Evolutionary conservation across 2,329 filamentous ascomycete species (phyloP), one percentile per base, ranked within the genome.

Genomic region (Colletotrichum sp.): DNA sequence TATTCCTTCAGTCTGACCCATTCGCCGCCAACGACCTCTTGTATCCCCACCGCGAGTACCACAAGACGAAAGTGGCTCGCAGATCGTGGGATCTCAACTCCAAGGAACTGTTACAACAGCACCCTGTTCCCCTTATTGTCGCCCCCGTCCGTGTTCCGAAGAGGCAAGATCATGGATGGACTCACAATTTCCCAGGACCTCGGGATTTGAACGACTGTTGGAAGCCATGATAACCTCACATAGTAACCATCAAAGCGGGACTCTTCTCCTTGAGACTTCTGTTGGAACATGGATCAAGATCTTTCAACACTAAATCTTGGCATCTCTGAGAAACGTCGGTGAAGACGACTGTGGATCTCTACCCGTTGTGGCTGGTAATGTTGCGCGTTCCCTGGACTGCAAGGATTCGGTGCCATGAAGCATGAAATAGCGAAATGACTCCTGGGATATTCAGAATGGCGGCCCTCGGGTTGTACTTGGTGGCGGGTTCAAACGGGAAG

Each of bases 41-140:
- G 16, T 12, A 21, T 52, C 43, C n/a, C 43, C 43, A 24, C 43
- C 4, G 43, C n/a, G 5, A 52, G 7, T 52, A 52, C 43, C n/a
- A 52, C 43, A 4, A 12, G 43, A 52, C n/a, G n/a, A 21, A 52
- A 52, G 43, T 21, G 10, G 43, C 43, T 52, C 4, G n/a, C 43
- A 52, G n/a, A 52, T 24, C 43, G 43, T 52, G 12, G n/a, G n/a
- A 52, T 52, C n/a, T 52, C 43, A 52, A 52, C 43, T 52, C n/a
- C n/a, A 52, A 52, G n/a, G 2, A 13, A 24, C n/a, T 7, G 43
- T 52, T 7, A 10, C 43, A 52, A 13, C 43, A 48, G n/a, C 43
- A 48, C 18, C 1, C 43, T 21, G n/a, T 21, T 18, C 18, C 13
- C n/a, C 10, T 48, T n/a, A 10, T 10, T 48, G 18, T 48, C 18